phyloP scores from a whole-genome alignment of 345 rosid species.

The Pseudoturritis turrita region DNA sequence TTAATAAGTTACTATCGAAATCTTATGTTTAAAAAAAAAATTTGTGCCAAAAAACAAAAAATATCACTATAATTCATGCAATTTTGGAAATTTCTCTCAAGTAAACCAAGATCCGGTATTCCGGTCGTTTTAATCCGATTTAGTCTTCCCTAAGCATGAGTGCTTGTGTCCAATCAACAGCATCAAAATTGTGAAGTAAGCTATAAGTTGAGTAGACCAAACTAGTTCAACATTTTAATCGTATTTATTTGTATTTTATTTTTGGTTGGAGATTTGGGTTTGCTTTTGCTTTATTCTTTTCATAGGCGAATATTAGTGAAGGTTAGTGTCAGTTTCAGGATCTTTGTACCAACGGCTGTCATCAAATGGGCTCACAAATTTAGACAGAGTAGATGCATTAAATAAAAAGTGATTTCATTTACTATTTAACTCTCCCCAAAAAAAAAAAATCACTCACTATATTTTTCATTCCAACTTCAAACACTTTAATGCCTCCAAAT shows the following conservation, averaged over 20 bases:
- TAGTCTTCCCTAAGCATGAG: constrained; percentile 7
- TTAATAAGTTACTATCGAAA: too few relatives aligned
- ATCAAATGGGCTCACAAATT: constrained; percentile 29
- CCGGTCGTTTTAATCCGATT: not conserved
- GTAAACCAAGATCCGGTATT: not conserved
- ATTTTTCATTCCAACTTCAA: constrained; percentile 5
- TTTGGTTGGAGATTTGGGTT: constrained; percentile 13
- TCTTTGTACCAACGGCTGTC: constrained; percentile 27
- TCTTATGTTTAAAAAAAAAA: too few relatives aligned
- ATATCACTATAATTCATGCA: not conserved
- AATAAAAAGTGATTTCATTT: constrained; percentile 7
- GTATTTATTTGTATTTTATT: not conserved
- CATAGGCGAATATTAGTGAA: constrained; percentile 21
- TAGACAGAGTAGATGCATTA: constrained; percentile 14
- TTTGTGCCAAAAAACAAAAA: not conserved
- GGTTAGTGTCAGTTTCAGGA: constrained; percentile 25
- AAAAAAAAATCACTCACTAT: not conserved
- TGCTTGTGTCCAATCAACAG: constrained; percentile 28
- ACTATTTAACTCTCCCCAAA: not conserved
- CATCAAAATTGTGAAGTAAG: constrained; percentile 24
- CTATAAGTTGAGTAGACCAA: constrained; percentile 24
- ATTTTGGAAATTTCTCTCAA: not conserved
- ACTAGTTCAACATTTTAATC: constrained; percentile 13
- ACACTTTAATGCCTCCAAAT: constrained; percentile 14
- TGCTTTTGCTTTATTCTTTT: constrained; percentile 28